Percentiles rank a stretch among this genome's conserved stretches.
These are phyloP conservation scores for Lipomyces oligophaga DNA, from an alignment of 805 yeast species.

Conservation along the genomic window DNA sequence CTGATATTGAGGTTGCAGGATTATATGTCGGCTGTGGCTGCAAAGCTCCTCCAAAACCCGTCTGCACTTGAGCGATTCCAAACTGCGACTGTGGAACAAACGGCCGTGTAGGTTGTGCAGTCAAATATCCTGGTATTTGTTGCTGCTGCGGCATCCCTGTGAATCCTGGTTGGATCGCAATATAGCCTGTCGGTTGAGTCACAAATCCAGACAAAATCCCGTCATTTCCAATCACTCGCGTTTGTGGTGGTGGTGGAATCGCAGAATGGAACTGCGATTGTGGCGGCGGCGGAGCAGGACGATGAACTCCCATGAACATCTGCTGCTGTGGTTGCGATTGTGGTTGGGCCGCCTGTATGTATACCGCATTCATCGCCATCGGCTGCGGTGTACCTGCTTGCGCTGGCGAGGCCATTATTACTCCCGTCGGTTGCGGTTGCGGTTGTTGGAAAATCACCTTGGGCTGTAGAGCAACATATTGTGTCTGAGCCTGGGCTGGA, in stretches of 20 bases:
- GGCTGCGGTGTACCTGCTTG: slow-evolving; percentile 3
- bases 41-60: slow-evolving; percentile 21
- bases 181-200: slow-evolving; percentile 17
- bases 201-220: not conserved
- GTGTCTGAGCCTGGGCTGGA: slow-evolving; percentile 38
- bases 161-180: not conserved
- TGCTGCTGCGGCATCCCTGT: slow-evolving; percentile 45
- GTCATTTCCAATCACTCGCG: not conserved
- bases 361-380: slow-evolving; percentile 8
- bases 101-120: slow-evolving; percentile 22
- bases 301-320: slow-evolving; percentile 17
- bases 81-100: slow-evolving; percentile 26
- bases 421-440: slow-evolving; percentile 10
- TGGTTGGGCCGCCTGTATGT: slow-evolving; percentile 1
- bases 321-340: slow-evolving; percentile 18
- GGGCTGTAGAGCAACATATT: slow-evolving; percentile 26
- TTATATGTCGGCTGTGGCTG: slow-evolving; percentile 11
- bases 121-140: slow-evolving; percentile 49
- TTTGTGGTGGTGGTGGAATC: slow-evolving; percentile 11
- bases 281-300: slow-evolving; percentile 23
- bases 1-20: not conserved
- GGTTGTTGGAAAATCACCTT: slow-evolving; percentile 12
- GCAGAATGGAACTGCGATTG: slow-evolving; percentile 1
- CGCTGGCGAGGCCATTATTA: slow-evolving; percentile 4
- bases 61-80: slow-evolving; percentile 25